A percentile compares a stretch with the other conserved stretches of the same genome.
Conservation (phyloP, 768 basidiomycete genomes). For the Clavulina sp. region DNA sequence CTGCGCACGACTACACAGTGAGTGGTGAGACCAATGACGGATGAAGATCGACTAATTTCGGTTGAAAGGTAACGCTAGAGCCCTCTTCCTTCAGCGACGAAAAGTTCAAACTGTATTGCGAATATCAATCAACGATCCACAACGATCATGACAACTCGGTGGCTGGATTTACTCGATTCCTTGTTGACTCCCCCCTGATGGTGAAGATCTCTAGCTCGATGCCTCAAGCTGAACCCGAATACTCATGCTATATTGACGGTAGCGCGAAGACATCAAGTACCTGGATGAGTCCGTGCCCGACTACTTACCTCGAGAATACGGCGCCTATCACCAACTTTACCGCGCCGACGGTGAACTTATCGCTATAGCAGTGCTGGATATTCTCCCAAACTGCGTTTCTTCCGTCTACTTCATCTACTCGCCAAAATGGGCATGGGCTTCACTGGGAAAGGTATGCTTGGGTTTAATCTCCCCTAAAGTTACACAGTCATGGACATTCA, state of each 20-base stretch:
- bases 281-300: slow-evolving; percentile 17
- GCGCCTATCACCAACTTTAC: slow-evolving; percentile 87
- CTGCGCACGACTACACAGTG: slow-evolving; percentile 51
- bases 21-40: slow-evolving; percentile 5
- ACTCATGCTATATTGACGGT: not conserved
- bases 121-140: slow-evolving; percentile 70
- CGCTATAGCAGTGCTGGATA: slow-evolving; percentile 77
- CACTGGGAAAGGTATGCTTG: slow-evolving; percentile 15
- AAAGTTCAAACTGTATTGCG: slow-evolving; percentile 59
- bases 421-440: slow-evolving; percentile 13
- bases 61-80: slow-evolving; percentile 48
- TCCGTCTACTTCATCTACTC: slow-evolving; percentile 35
- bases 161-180: slow-evolving; percentile 47
- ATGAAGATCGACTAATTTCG: not conserved
- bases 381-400: slow-evolving; percentile 64
- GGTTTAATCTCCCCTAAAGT: not conserved
- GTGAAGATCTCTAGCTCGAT: slow-evolving; percentile 25
- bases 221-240: not conserved
- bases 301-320: slow-evolving; percentile 61
- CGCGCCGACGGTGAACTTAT: slow-evolving; percentile 64
- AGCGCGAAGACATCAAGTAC: slow-evolving; percentile 9
- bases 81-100: slow-evolving; percentile 60
- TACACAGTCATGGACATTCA: slow-evolving; percentile 54
- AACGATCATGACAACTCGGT: slow-evolving; percentile 38
- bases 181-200: slow-evolving; percentile 59